Percentiles rank a stretch among this genome's conserved stretches.
Evolutionary conservation across 192 early-diverging fungal genomes (phyloP).

Genomic region (Coemansia sp.): DNA sequence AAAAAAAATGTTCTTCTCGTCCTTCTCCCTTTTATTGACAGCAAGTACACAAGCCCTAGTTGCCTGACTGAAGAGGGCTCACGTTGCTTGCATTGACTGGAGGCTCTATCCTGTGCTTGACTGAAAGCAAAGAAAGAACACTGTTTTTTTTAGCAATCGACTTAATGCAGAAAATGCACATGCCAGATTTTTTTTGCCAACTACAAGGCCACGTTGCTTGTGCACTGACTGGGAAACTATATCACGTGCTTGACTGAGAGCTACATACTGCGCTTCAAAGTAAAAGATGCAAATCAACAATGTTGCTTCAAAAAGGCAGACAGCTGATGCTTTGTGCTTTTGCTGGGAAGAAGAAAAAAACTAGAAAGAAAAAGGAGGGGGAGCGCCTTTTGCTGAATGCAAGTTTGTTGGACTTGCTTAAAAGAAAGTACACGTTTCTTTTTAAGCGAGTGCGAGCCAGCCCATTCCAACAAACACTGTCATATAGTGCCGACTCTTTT

Average conservation of each 20-base stretch:
- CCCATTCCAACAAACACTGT: background rate
- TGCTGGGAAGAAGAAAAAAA: background rate
- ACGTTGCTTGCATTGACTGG: background rate
- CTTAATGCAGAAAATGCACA: too few relatives aligned
- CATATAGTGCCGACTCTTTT: background rate
- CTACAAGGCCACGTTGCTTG: too few relatives aligned
- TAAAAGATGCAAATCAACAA: background rate
- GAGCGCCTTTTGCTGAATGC: background rate
- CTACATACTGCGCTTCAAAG: background rate
- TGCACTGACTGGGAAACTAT: too few relatives aligned
- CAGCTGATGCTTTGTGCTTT: background rate
- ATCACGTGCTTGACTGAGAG: too few relatives aligned
- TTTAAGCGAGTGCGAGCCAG: background rate
- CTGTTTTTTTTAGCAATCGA: background rate
- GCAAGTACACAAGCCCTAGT: background rate
- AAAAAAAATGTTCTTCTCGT: background rate
- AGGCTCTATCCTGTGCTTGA: background rate
- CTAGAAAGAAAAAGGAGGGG: too few relatives aligned
- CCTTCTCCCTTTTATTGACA: background rate
- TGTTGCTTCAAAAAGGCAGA: background rate
- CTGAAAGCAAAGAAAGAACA: background rate
- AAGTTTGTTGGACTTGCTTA: background rate
- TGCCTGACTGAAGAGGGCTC: background rate
- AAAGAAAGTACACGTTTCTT: background rate
- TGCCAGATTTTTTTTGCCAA: too few relatives aligned